A percentile compares a stretch with the other conserved stretches of the same genome.
Evolutionary conservation across 768 basidiomycete genomes (phyloP).

Genomic region (Boletus edulis): DNA sequence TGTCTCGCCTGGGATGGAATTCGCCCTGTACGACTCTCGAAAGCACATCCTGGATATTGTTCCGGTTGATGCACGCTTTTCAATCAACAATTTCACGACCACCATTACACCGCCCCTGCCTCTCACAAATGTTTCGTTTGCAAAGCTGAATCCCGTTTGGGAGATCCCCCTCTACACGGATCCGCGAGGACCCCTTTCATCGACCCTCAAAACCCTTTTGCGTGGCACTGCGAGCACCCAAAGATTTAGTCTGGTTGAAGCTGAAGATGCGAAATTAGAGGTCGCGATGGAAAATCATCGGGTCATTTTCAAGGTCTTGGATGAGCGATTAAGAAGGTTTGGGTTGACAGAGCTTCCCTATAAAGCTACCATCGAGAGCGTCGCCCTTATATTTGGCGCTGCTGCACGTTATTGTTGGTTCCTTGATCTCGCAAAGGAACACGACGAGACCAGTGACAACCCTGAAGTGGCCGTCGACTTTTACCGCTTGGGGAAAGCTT

Average conservation of each 20-base stretch:
- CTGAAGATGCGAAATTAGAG: not conserved
- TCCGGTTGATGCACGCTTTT: slow-evolving; percentile 2
- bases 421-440: slow-evolving; percentile 11
- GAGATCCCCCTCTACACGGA: not conserved
- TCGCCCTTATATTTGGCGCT: not conserved
- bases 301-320: slow-evolving; percentile 2
- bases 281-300: not conserved
- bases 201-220: not conserved
- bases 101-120: not conserved
- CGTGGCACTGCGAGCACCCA: not conserved
- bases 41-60: not conserved
- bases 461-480: slow-evolving; percentile 10
- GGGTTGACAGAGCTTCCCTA: not conserved
- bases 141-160: not conserved
- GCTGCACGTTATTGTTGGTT: slow-evolving; percentile 23
- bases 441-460: not conserved
- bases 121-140: not conserved
- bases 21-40: slow-evolving; percentile 19
- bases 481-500: not conserved
- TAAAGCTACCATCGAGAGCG: not conserved
- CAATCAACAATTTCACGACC: slow-evolving; percentile 14
- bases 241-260: not conserved
- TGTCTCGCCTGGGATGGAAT: slow-evolving; percentile 10
- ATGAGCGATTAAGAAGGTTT: not conserved
- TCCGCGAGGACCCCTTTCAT: not conserved